Percentiles rank a stretch among this genome's conserved stretches.
phyloP scores from a whole-genome alignment of 2,329 filamentous ascomycete genomes.

The Pestalotiopsis sp. region DNA sequence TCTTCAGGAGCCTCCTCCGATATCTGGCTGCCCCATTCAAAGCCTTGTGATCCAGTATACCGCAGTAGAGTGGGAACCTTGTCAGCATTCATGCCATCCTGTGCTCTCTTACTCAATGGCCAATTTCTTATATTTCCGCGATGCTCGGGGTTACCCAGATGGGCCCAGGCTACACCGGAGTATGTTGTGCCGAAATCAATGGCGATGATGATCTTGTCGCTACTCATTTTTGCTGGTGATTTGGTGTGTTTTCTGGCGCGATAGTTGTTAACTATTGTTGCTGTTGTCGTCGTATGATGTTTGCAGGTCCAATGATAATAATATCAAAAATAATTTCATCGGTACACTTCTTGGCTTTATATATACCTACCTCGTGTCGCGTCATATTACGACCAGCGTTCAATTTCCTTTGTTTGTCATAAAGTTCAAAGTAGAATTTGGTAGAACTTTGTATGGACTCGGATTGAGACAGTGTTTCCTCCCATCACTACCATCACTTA shows the following conservation, averaged over 20 bases:
- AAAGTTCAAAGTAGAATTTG: no score
- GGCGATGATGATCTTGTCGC: constrained; percentile 48
- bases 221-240: constrained; percentile 11
- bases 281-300: neutral
- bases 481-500: no score
- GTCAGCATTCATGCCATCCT: constrained; percentile 39
- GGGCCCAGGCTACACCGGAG: constrained; percentile 56
- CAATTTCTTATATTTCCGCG: constrained; percentile 46
- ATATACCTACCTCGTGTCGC: no score
- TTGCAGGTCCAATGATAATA: no score
- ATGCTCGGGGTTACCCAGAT: constrained; percentile 43
- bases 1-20: constrained; percentile 40
- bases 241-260: constrained; percentile 3
- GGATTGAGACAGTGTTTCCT: no score
- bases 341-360: no score
- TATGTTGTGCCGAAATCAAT: constrained; percentile 62
- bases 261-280: neutral
- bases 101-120: constrained; percentile 41
- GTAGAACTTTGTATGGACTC: no score
- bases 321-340: no score
- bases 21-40: constrained; percentile 55
- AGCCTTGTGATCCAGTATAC: constrained; percentile 37
- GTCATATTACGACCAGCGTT: no score
- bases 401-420: no score
- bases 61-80: constrained; percentile 54